phyloP scores from a whole-genome alignment of 805 yeast species.

The Jamesozyma lodderae region DNA sequence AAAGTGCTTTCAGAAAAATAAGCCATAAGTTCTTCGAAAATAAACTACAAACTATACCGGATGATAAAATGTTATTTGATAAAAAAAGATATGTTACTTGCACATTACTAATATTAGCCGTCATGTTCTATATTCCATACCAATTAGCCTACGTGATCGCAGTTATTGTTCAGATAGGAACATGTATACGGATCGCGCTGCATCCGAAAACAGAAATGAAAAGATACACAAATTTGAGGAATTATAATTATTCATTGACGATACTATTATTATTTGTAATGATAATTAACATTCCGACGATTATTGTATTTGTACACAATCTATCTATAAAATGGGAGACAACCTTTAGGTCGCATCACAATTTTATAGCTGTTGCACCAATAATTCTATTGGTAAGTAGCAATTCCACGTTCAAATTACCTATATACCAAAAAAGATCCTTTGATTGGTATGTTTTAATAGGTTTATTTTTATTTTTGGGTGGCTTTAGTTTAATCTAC shows the following conservation, averaged over 20 bases:
- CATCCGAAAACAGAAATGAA: background rate
- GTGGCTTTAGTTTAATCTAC: conserved; percentile 54
- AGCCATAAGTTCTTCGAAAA: background rate
- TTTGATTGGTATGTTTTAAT: conserved; percentile 30
- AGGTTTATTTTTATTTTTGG: conserved; percentile 40
- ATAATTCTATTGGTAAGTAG: conserved; percentile 51
- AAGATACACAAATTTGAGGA: conserved; percentile 32
- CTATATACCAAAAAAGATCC: conserved; percentile 23
- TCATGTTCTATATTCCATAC: conserved; percentile 64
- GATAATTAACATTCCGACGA: conserved; percentile 69
- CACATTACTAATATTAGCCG: conserved; percentile 34
- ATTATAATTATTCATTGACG: conserved; percentile 55
- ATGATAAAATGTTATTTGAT: conserved; percentile 5
- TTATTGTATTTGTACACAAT: conserved; percentile 76
- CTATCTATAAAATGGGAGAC: conserved; percentile 70
- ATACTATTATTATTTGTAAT: conserved; percentile 67
- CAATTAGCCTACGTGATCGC: conserved; percentile 67
- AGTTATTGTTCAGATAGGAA: conserved; percentile 47
- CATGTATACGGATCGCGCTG: conserved; percentile 35
- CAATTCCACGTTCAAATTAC: conserved; percentile 42
- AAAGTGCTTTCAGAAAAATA: background rate
- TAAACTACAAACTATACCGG: background rate
- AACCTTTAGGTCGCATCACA: conserved; percentile 82
- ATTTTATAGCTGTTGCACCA: conserved; percentile 68
- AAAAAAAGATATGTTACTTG: conserved; percentile 30